A percentile compares a stretch with the other conserved stretches of the same genome.
phyloP scores from a whole-genome alignment of 805 yeast genomes.

The Saccharomycopsis capsularis region DNA sequence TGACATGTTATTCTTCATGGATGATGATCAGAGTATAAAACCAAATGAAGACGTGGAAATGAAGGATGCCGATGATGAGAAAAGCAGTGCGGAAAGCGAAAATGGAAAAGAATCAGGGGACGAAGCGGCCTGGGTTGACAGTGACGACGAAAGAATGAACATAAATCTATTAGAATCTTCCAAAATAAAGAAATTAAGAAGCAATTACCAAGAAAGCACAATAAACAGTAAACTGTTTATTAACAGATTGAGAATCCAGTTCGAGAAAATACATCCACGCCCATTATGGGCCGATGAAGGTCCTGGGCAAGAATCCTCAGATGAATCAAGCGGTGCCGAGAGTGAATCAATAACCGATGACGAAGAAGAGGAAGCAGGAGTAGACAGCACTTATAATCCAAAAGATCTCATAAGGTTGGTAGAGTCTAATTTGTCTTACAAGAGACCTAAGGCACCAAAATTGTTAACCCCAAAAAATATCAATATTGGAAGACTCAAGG shows the following conservation, averaged over 20 bases:
- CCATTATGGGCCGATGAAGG: constrained; percentile 68
- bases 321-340: constrained; percentile 33
- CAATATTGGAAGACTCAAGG: constrained; percentile 76
- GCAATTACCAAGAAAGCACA: constrained; percentile 43
- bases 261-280: constrained; percentile 63
- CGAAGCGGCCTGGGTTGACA: constrained; percentile 72
- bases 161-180: constrained; percentile 56
- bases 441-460: constrained; percentile 34
- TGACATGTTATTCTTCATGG: constrained; percentile 49
- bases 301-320: constrained; percentile 27
- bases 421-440: constrained; percentile 26
- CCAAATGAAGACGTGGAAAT: constrained; percentile 27
- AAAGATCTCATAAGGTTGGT: constrained; percentile 32
- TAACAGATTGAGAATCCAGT: constrained; percentile 63
- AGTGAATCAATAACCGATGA: constrained; percentile 23
- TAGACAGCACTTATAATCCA: constrained; percentile 25
- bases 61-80: constrained; percentile 29
- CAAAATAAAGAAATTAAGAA: constrained; percentile 65
- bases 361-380: constrained; percentile 26
- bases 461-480: constrained; percentile 63
- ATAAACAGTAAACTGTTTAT: constrained; percentile 58
- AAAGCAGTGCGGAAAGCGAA: constrained; percentile 31
- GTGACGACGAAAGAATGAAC: constrained; percentile 74
- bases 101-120: constrained; percentile 26
- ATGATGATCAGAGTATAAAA: constrained; percentile 38